These are phyloP conservation scores for Periconia macrospinosa DNA, from an alignment of 2,329 filamentous ascomycete genomes.

Conservation along the genomic window DNA sequence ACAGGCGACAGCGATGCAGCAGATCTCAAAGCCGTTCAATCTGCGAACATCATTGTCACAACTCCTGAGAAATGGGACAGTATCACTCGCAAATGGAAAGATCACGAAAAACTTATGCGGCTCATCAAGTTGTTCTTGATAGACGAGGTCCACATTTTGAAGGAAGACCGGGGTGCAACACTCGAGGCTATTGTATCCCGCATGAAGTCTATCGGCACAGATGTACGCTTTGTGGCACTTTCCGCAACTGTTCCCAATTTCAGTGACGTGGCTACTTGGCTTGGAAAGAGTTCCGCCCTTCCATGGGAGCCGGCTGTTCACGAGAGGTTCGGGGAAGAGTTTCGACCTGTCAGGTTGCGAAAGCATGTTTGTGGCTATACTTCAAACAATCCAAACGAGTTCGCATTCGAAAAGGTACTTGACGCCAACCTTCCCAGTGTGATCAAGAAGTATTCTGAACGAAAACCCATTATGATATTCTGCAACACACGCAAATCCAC, in stretches of 20 bases:
- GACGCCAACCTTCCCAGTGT: conserved; percentile 67
- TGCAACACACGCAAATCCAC: conserved; percentile 76
- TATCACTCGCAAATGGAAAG: conserved; percentile 83
- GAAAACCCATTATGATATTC: conserved; percentile 81
- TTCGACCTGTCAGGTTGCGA: conserved; percentile 74
- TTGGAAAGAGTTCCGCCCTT: conserved; percentile 66
- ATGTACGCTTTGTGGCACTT: conserved; percentile 77
- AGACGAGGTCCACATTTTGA: conserved; percentile 85
- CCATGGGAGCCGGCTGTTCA: conserved; percentile 65
- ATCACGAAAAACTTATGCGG: conserved; percentile 73
- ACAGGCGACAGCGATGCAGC: conserved; percentile 76
- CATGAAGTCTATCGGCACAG: conserved; percentile 78
- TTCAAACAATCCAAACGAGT: conserved; percentile 64
- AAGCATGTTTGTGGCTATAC: conserved; percentile 77
- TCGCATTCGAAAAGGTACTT: conserved; percentile 72
- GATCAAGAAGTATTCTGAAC: conserved; percentile 66
- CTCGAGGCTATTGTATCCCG: conserved; percentile 83
- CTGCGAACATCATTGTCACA: conserved; percentile 79
- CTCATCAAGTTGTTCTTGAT: conserved; percentile 80
- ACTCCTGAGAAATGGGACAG: conserved; percentile 94
- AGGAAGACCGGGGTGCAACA: conserved; percentile 75
- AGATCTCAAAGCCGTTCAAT: conserved; percentile 69
- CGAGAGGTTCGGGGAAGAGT: conserved; percentile 76
- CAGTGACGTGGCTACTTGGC: conserved; percentile 76
- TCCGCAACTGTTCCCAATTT: conserved; percentile 86